Percentiles rank a stretch among this genome's conserved stretches.
Conservation (phyloP, 441 rosid species). For the Aleurites moluccanus region DNA sequence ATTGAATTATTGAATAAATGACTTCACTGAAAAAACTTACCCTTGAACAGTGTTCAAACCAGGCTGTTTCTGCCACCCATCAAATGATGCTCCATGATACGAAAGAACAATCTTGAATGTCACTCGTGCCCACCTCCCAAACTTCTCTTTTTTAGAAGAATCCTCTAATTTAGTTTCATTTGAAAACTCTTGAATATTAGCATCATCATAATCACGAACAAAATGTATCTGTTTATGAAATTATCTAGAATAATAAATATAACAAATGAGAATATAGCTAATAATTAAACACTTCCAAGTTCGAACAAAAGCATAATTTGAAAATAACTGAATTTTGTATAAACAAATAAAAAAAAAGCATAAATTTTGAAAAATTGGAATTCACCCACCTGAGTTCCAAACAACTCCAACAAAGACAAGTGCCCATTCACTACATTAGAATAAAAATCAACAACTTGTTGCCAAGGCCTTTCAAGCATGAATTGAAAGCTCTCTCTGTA, state of each 20-base stretch:
- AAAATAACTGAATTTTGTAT: background rate
- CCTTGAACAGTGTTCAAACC: slow-evolving; percentile 84
- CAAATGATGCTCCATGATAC: slow-evolving; percentile 79
- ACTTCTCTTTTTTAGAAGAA: slow-evolving; percentile 37
- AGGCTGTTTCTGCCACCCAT: slow-evolving; percentile 99
- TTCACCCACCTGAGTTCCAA: slow-evolving; percentile 43
- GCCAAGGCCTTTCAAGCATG: slow-evolving; percentile 82
- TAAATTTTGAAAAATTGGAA: background rate
- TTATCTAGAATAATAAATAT: slow-evolving; percentile 18
- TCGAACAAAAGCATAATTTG: no score
- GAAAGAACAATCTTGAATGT: slow-evolving; percentile 80
- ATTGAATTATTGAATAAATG: no score
- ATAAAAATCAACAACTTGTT: slow-evolving; percentile 61
- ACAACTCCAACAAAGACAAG: slow-evolving; percentile 43
- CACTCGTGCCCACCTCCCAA: slow-evolving; percentile 82
- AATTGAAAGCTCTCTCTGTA: slow-evolving; percentile 66
- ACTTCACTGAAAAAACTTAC: slow-evolving; percentile 35
- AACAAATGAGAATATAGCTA: background rate
- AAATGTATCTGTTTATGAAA: slow-evolving; percentile 39
- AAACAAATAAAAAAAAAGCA: background rate
- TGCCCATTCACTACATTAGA: slow-evolving; percentile 54
- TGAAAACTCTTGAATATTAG: slow-evolving; percentile 25
- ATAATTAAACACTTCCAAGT: background rate
- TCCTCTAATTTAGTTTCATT: slow-evolving; percentile 31
- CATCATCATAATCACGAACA: slow-evolving; percentile 30